Evolutionary conservation across 768 basidiomycete species (phyloP).

Genomic region (Pholiota molesta): DNA sequence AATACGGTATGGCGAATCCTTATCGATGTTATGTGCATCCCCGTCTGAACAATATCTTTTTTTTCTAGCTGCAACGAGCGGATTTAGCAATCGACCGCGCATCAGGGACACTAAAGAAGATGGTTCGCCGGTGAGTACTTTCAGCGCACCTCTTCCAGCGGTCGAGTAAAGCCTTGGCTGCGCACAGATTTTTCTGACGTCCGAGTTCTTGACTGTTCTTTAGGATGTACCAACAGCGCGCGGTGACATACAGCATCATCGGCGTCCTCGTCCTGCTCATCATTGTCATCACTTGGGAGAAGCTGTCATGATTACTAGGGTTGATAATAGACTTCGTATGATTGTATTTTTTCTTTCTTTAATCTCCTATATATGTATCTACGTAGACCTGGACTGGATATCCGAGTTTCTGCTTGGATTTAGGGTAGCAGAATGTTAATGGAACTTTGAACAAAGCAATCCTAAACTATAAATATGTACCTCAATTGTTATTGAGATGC

Average conservation of each 20-base stretch:
- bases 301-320: conserved; percentile 45
- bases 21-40: too few relatives aligned
- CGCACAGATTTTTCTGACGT: conserved; percentile 38
- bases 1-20: conserved; percentile 64
- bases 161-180: conserved; percentile 16
- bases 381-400: neutral
- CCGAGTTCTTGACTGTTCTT: conserved; percentile 3
- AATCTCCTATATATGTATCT: neutral
- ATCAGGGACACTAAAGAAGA: conserved; percentile 89
- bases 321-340: neutral
- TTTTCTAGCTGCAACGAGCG: conserved; percentile 73
- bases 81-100: conserved; percentile 91
- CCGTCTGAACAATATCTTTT: too few relatives aligned
- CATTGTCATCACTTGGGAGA: conserved; percentile 78
- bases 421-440: neutral
- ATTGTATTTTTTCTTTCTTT: neutral
- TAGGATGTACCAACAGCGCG: conserved; percentile 97
- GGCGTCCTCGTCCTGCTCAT: conserved; percentile 84
- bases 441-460: too few relatives aligned
- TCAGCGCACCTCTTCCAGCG: neutral
- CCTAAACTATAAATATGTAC: too few relatives aligned
- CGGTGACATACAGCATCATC: conserved; percentile 87
- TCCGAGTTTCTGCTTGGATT: neutral
- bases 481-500: too few relatives aligned
- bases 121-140: conserved; percentile 84